Base-by-base conservation (phyloP, 108 stramenopile genomes). In the Fragilariopsis cylindrus region DNA sequence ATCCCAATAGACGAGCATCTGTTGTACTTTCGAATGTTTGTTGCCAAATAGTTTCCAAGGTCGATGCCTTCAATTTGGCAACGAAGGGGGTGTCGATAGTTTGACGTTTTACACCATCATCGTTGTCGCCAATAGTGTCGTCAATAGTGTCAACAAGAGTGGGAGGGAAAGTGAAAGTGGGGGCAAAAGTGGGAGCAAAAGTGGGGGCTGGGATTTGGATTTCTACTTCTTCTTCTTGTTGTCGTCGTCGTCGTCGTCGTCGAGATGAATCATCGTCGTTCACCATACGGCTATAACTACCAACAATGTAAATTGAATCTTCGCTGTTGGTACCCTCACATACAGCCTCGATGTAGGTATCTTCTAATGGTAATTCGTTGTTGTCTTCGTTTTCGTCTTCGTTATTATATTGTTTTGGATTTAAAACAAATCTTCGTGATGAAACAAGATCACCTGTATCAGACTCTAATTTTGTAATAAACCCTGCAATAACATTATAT, bases 291-390 rank as follows among this genome's bases (percentile, higher is more conserved):
- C 4, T 11, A 50, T 76, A 70, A 21, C 53, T 40, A 42, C 76
- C 76, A 0, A 55, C 76, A 42, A 76, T 62, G 60, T 55, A 76
- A 2, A 76, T 42, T 42, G 48, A 49, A 9, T 57, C 53, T 0
- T 68, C 49, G 13, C 55, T 57, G 4, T 18, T 44, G 55, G 16
- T 48, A 18, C 18, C 62, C 16, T 46, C 43, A 48, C 76, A 76
- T 9, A 76, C 53, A 11, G 76, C 69, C 50, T 76, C 76, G 43
- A 76, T 63, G 39, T 62, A 76, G 11, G 76, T 76, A 18, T 63
- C 62, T 43, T 7, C 42, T 40, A 63, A 11, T 11, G 58, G 41
- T 9, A 8, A 11, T 3, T 30, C 45, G 45, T 40, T 43, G 72
- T 6, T 9, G 46, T 5, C 48, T 39, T 48, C 46, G 42, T 45